Evolutionary conservation across 2,329 filamentous ascomycete genomes (phyloP).

Genomic region (Albophoma yamanashiensis): DNA sequence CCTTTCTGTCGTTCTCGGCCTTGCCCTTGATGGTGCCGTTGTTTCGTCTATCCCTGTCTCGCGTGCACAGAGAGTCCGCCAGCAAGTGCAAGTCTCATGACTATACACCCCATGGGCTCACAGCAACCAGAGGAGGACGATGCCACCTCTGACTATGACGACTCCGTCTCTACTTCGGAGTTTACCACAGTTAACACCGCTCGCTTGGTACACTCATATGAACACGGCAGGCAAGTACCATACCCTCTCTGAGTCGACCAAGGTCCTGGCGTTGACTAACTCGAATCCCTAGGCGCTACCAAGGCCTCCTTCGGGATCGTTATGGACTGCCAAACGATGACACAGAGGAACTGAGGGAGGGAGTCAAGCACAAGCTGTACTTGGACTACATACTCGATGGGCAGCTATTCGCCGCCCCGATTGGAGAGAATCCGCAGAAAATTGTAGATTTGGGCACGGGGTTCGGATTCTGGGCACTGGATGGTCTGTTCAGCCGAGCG

Average conservation of each 20-base stretch:
- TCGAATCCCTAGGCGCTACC: conserved; percentile 31
- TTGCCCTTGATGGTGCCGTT: not conserved
- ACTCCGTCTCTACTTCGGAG: conserved; percentile 24
- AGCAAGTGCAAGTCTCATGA: not conserved
- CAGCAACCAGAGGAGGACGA: conserved; percentile 12
- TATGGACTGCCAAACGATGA: conserved; percentile 45
- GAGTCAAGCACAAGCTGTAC: conserved; percentile 34
- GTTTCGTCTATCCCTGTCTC: not conserved
- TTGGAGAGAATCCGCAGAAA: conserved; percentile 33
- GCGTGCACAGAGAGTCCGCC: not conserved
- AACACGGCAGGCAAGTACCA: conserved; percentile 22
- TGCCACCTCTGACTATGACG: conserved; percentile 28
- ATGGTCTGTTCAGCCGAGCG: conserved; percentile 22
- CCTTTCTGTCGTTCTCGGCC: not conserved
- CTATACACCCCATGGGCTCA: conserved; percentile 9
- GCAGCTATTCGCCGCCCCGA: conserved; percentile 30
- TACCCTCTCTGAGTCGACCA: not conserved
- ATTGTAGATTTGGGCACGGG: conserved; percentile 41
- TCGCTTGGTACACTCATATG: conserved; percentile 20
- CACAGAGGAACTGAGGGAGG: conserved; percentile 36
- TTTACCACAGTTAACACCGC: conserved; percentile 28
- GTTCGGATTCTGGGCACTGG: conserved; percentile 45
- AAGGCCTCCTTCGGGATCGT: conserved; percentile 32
- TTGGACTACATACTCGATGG: conserved; percentile 36
- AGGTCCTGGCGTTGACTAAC: not conserved